Conservation (phyloP, 2,329 filamentous ascomycete species). For the Talaromyces marneffei region DNA sequence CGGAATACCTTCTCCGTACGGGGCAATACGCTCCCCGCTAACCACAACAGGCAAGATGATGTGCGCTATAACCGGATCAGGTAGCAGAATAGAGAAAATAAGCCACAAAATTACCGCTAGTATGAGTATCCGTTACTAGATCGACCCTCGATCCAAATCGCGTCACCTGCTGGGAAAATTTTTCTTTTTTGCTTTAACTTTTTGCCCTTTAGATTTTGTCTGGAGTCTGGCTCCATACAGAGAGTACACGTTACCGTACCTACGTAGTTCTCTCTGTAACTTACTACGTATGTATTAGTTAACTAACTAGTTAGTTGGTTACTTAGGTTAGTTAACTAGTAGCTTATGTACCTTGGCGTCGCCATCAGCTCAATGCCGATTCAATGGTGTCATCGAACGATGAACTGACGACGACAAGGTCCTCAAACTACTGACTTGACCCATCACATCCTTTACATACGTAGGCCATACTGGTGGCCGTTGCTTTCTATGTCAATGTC, state of each 20-base stretch:
- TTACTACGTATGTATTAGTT: too few relatives aligned
- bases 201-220: too few relatives aligned
- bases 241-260: too few relatives aligned
- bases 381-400: neutral
- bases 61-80: constrained; percentile 6
- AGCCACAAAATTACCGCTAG: neutral
- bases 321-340: too few relatives aligned
- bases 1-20: neutral
- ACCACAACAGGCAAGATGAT: neutral
- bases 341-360: too few relatives aligned
- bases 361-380: neutral
- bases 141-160: neutral
- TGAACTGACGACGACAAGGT: neutral
- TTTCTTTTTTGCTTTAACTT: neutral
- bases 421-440: neutral
- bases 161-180: constrained; percentile 10
- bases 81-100: constrained; percentile 10
- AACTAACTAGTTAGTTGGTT: too few relatives aligned
- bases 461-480: too few relatives aligned
- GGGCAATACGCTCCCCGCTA: neutral
- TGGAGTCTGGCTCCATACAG: too few relatives aligned
- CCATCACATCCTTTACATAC: neutral
- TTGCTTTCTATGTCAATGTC: neutral
- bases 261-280: too few relatives aligned
- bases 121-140: constrained; percentile 1